These are phyloP conservation scores for Polysphondylium violaceum DNA, from an alignment of 78 protist species.

Conservation along the genomic window DNA sequence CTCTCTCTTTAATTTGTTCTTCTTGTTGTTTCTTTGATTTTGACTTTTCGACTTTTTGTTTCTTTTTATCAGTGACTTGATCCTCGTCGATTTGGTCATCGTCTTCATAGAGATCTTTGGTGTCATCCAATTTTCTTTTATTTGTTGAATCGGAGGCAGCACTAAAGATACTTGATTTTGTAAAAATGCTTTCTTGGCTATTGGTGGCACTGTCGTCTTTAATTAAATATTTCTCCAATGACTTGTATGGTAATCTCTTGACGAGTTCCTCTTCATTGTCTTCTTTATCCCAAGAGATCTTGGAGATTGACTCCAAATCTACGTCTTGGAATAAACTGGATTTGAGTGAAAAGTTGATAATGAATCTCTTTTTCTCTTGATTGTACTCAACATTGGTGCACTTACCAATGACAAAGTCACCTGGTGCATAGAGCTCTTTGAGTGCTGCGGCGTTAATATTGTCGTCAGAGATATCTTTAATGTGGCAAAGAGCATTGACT, in stretches of 20 bases:
- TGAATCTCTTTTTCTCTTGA: neutral
- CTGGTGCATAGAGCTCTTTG: neutral
- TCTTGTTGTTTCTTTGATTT: slow-evolving; percentile 20
- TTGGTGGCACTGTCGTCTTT: neutral
- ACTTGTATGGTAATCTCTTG: neutral
- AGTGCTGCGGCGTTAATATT: neutral
- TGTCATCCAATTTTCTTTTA: slow-evolving; percentile 4
- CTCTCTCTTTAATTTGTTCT: slow-evolving; percentile 41
- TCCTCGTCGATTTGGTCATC: slow-evolving; percentile 37
- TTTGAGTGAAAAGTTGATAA: neutral
- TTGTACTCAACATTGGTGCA: neutral
- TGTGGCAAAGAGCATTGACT: neutral
- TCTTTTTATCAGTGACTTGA: slow-evolving; percentile 32
- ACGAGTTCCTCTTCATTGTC: neutral
- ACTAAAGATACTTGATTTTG: neutral
- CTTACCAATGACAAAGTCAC: slow-evolving; percentile 34
- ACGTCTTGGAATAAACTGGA: neutral
- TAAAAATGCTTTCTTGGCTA: neutral
- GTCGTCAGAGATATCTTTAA: neutral
- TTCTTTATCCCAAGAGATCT: slow-evolving; percentile 2
- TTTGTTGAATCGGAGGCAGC: neutral
- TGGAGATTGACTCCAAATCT: neutral
- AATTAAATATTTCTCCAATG: neutral
- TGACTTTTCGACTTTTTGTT: slow-evolving; percentile 42
- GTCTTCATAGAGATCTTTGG: neutral